These are phyloP conservation scores for Hanseniaspora guilliermondii DNA, from an alignment of 805 yeast genomes.

Conservation along the genomic window DNA sequence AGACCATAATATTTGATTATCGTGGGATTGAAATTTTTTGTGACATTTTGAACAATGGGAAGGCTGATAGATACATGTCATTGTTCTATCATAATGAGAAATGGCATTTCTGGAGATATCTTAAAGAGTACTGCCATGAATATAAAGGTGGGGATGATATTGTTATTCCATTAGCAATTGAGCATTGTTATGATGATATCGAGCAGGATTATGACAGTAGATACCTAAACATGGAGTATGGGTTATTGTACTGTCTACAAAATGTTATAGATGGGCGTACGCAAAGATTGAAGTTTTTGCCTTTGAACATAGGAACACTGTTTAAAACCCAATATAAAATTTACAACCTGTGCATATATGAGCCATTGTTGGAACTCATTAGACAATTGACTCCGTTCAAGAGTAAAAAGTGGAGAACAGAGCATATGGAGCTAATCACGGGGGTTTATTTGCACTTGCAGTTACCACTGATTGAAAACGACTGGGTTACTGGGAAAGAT, in stretches of 20 bases:
- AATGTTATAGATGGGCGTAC: slow-evolving; percentile 54
- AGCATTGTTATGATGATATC: slow-evolving; percentile 4
- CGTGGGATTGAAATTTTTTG: slow-evolving; percentile 32
- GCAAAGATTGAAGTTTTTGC: slow-evolving; percentile 40
- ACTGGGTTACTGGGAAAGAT: slow-evolving; percentile 76
- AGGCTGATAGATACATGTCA: slow-evolving; percentile 24
- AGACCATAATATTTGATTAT: slow-evolving; percentile 62
- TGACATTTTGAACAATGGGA: slow-evolving; percentile 20
- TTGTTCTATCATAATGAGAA: slow-evolving; percentile 21
- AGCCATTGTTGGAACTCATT: slow-evolving; percentile 58
- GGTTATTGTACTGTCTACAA: slow-evolving; percentile 38
- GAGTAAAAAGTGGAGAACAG: slow-evolving; percentile 86
- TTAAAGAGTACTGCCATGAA: slow-evolving; percentile 16
- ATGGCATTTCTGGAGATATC: slow-evolving; percentile 23
- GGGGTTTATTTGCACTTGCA: slow-evolving; percentile 68
- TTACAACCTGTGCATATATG: slow-evolving; percentile 49
- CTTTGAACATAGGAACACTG: slow-evolving; percentile 24
- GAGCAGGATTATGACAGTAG: slow-evolving; percentile 10
- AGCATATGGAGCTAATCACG: slow-evolving; percentile 86
- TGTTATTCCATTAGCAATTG: background rate
- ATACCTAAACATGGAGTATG: slow-evolving; percentile 17
- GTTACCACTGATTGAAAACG: slow-evolving; percentile 57
- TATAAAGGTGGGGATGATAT: background rate
- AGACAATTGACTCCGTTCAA: slow-evolving; percentile 78
- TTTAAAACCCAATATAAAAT: slow-evolving; percentile 36